These are phyloP conservation scores for Aspergillus sp. DNA, from an alignment of 2,329 filamentous ascomycete species.

Conservation along the genomic window DNA sequence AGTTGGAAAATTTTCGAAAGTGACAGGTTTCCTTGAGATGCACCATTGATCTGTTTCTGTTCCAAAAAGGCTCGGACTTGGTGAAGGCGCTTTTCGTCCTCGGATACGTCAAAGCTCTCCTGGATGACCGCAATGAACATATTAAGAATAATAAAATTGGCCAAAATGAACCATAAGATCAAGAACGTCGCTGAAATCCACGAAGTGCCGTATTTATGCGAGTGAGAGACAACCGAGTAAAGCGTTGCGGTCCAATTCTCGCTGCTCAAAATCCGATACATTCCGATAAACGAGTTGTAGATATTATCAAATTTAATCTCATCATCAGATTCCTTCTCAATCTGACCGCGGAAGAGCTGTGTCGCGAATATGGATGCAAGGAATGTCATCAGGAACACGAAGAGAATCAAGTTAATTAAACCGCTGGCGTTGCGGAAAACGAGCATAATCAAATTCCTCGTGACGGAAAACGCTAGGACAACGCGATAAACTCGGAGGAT, in stretches of 20 bases:
- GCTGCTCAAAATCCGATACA: slow-evolving; percentile 95
- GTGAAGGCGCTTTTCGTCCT: slow-evolving; percentile 95
- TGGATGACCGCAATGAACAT: slow-evolving; percentile 99
- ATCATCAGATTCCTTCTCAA: slow-evolving; percentile 67
- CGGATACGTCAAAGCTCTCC: slow-evolving; percentile 97
- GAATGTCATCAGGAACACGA: slow-evolving; percentile 94
- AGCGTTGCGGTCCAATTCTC: slow-evolving; percentile 93
- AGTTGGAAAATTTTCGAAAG: slow-evolving; percentile 61
- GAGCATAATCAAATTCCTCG: slow-evolving; percentile 76
- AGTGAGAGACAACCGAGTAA: slow-evolving; percentile 75
- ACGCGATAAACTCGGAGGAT: slow-evolving; percentile 89
- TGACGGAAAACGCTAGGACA: slow-evolving; percentile 84
- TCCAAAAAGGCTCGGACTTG: slow-evolving; percentile 95
- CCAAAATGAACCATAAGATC: slow-evolving; percentile 91
- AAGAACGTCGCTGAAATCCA: slow-evolving; percentile 93
- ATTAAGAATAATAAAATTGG: slow-evolving; percentile 94
- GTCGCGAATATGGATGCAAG: slow-evolving; percentile 89
- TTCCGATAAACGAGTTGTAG: slow-evolving; percentile 93
- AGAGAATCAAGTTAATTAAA: slow-evolving; percentile 91
- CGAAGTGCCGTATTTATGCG: slow-evolving; percentile 65
- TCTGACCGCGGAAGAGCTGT: slow-evolving; percentile 86
- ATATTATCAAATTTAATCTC: slow-evolving; percentile 82
- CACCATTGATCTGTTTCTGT: slow-evolving; percentile 76
- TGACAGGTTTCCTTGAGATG: slow-evolving; percentile 67
- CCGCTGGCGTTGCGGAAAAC: slow-evolving; percentile 89